Evolutionary conservation across 1,139 yeast species (phyloP).

Genomic region (Lodderomyces beijingensis): DNA sequence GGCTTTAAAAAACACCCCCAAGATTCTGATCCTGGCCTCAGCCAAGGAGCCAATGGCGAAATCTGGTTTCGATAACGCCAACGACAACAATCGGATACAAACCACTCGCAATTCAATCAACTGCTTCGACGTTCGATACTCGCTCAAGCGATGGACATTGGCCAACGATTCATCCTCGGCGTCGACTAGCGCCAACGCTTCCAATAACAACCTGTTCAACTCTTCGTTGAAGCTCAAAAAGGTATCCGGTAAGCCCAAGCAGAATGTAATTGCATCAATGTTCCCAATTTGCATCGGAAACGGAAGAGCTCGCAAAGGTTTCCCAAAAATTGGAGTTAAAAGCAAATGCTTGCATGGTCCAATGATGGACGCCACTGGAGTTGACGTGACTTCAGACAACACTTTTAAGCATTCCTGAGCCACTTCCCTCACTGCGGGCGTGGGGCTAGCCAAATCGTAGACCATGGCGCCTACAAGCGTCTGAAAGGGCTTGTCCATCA

Average conservation of each 20-base stretch:
- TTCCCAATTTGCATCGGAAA: constrained; percentile 99
- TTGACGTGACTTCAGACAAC: constrained; percentile 65
- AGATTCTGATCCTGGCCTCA: constrained; percentile 75
- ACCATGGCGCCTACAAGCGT: constrained; percentile 83
- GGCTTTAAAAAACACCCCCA: constrained; percentile 93
- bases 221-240: constrained; percentile 88
- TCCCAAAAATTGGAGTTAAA: constrained; percentile 91
- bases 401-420: constrained; percentile 69
- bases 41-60: constrained; percentile 76
- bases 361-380: constrained; percentile 70
- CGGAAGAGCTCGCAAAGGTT: constrained; percentile 93
- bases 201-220: constrained; percentile 74
- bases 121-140: constrained; percentile 84
- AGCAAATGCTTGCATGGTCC: constrained; percentile 79
- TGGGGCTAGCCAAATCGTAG: constrained; percentile 88
- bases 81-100: constrained; percentile 76
- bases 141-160: constrained; percentile 78
- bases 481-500: constrained; percentile 70
- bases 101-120: constrained; percentile 82
- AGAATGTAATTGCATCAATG: constrained; percentile 91
- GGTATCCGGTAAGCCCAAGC: constrained; percentile 74
- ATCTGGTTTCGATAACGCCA: constrained; percentile 80
- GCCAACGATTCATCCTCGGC: constrained; percentile 96
- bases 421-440: constrained; percentile 74
- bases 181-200: constrained; percentile 90